Base-by-base conservation (phyloP, 192 early-diverging fungal genomes). In the Backusella macrospora region DNA sequence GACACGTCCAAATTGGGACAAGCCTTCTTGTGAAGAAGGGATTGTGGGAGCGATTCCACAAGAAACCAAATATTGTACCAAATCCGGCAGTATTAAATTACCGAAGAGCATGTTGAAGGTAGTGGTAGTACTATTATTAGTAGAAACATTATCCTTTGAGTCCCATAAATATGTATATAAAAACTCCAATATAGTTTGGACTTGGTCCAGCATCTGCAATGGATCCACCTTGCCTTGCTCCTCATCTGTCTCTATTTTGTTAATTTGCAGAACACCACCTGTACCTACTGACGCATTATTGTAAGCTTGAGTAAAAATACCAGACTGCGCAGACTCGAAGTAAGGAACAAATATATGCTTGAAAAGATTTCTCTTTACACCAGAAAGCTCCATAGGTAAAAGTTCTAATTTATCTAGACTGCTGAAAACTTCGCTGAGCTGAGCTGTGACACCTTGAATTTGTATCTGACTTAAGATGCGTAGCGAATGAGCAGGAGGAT, bases 341-440 rank as follows among this genome's bases (percentile, higher is more conserved):
- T 63, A 69, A 21, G 74, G 74, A 9, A 44, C 23, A 40, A 76
- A 55, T 21, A 76, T 76, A 37, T 69, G 15, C 74, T 70, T 76
- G 55, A 76, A 70, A 13, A 76, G 16, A 12, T 44, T 5, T 6
- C 68, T 6, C 29, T 76, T 68, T 3, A 76, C 29, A 29, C n/a
- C 9, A 5, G 44, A 64, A 68, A 76, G 59, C 12, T 62, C 44
- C 29, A 21, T 42, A 9, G 52, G 39, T 14, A 76, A 40, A 13
- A 76, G 39, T 0, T 62, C 67, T 16, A 76, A 55, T 47, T 62
- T 16, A 10, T 68, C n/a, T 18, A 76, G 48, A 38, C 48, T 70
- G 4, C 59, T 37, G 10, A 76, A 63, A 5, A 70, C 23, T 6
- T 55, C 26, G 5, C 26, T 7, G n/a, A 48, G 5, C 0, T 34